Evolutionary conservation across 768 basidiomycete genomes (phyloP).

Genomic region (Leucogyrophana mollusca): DNA sequence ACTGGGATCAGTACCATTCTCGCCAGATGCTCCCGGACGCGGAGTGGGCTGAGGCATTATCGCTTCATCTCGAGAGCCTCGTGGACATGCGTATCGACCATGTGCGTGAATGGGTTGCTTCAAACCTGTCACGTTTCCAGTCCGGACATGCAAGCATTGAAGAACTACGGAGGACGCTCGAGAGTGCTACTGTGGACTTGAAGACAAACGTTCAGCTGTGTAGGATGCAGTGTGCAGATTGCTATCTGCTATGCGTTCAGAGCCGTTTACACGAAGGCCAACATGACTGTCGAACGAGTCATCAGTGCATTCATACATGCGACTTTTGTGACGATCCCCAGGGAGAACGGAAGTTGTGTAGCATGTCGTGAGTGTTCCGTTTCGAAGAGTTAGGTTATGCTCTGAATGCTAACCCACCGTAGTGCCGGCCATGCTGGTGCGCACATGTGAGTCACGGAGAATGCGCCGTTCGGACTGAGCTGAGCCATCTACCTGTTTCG

Average conservation of each 20-base stretch:
- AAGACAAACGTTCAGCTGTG: slow-evolving; percentile 48
- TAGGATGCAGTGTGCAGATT: slow-evolving; percentile 42
- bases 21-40: slow-evolving; percentile 38
- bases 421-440: slow-evolving; percentile 60
- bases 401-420: neutral
- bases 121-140: slow-evolving; percentile 49
- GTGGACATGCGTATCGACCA: slow-evolving; percentile 44
- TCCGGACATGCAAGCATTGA: slow-evolving; percentile 42
- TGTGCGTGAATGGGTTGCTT: slow-evolving; percentile 50
- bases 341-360: slow-evolving; percentile 35
- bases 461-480: neutral
- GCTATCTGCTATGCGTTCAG: slow-evolving; percentile 49
- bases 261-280: slow-evolving; percentile 41
- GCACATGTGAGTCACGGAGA: slow-evolving; percentile 44
- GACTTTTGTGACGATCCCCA: slow-evolving; percentile 38
- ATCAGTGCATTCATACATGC: slow-evolving; percentile 45
- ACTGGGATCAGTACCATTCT: slow-evolving; percentile 29
- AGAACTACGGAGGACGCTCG: slow-evolving; percentile 42
- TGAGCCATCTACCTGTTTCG: neutral
- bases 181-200: slow-evolving; percentile 43
- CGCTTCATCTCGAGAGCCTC: slow-evolving; percentile 35
- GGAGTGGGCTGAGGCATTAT: slow-evolving; percentile 41
- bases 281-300: slow-evolving; percentile 53
- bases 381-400: neutral
- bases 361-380: slow-evolving; percentile 40